A percentile compares a stretch with the other conserved stretches of the same genome.
Evolutionary conservation across 1,139 yeast species (phyloP).

Genomic region (Blastobotrys persicus): DNA sequence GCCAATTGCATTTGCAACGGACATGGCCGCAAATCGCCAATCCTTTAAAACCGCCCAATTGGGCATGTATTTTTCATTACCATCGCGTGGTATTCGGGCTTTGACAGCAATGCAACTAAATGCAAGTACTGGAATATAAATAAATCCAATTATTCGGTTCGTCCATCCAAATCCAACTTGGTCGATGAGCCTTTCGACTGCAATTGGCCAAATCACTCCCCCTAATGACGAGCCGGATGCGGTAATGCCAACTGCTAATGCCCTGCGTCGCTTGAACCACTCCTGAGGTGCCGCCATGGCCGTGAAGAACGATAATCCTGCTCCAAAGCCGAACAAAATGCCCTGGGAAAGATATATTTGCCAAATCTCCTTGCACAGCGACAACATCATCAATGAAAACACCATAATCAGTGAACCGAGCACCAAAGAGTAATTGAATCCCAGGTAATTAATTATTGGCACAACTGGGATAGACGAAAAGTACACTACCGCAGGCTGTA

Average conservation of each 20-base stretch:
- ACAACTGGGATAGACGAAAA: slow-evolving; percentile 49
- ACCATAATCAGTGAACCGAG: slow-evolving; percentile 49
- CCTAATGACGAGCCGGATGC: slow-evolving; percentile 64
- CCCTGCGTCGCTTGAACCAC: slow-evolving; percentile 54
- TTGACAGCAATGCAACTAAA: slow-evolving; percentile 36
- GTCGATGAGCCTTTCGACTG: slow-evolving; percentile 37
- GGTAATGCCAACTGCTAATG: slow-evolving; percentile 56
- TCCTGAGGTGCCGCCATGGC: slow-evolving; percentile 36
- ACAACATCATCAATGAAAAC: slow-evolving; percentile 50
- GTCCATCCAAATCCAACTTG: slow-evolving; percentile 53
- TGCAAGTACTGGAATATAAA: slow-evolving; percentile 42
- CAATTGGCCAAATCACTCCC: slow-evolving; percentile 56
- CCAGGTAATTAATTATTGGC: slow-evolving; percentile 51
- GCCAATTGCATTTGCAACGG: slow-evolving; percentile 28
- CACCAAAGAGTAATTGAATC: slow-evolving; percentile 22
- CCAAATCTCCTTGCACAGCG: slow-evolving; percentile 49
- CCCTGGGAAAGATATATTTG: slow-evolving; percentile 59
- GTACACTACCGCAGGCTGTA: slow-evolving; percentile 47
- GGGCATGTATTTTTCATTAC: slow-evolving; percentile 21
- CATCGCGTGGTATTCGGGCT: slow-evolving; percentile 29
- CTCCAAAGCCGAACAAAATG: slow-evolving; percentile 51
- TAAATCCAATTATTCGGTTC: slow-evolving; percentile 48
- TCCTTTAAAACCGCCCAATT: slow-evolving; percentile 24
- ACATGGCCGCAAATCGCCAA: slow-evolving; percentile 18
- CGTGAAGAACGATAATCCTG: slow-evolving; percentile 30